phyloP scores from a whole-genome alignment of 2,329 filamentous ascomycete genomes.

The Alternaria gaisen region DNA sequence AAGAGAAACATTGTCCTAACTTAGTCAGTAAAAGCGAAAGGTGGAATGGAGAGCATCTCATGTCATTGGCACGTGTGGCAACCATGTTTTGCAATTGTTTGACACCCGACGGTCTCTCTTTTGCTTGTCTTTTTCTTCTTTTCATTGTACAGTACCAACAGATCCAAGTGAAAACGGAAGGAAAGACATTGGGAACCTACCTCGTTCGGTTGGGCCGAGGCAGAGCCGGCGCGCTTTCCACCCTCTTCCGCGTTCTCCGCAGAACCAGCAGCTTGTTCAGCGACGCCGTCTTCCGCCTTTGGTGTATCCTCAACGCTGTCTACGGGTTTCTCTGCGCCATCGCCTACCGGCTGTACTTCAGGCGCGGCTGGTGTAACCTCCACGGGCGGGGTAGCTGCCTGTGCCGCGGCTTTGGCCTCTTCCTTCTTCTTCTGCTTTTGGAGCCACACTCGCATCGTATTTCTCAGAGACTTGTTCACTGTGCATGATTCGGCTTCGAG shows the following conservation, averaged over 20 bases:
- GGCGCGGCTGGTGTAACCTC: conserved; percentile 30
- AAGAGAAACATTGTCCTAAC: conserved; percentile 26
- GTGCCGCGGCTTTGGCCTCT: conserved; percentile 44
- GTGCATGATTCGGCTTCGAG: conserved; percentile 87
- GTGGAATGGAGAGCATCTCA: conserved; percentile 16
- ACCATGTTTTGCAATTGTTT: conserved; percentile 30
- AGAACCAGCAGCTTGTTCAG: conserved; percentile 19
- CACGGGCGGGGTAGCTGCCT: conserved; percentile 38
- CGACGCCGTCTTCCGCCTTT: conserved; percentile 20
- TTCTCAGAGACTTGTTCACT: conserved; percentile 88
- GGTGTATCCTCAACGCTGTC: conserved; percentile 41
- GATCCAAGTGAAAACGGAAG: conserved; percentile 1
- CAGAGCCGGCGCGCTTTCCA: conserved; percentile 28
- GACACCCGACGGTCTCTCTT: conserved; percentile 12
- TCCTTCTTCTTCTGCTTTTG: conserved; percentile 81
- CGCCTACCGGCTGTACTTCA: conserved; percentile 31
- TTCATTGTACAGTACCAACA: conserved; percentile 15
- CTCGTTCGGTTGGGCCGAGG: conserved; percentile 31
- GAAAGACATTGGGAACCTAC: conserved; percentile 31
- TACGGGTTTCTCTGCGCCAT: conserved; percentile 37
- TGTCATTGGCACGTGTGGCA: conserved; percentile 34
- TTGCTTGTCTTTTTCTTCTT: conserved; percentile 7
- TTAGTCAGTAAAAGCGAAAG: conserved; percentile 25
- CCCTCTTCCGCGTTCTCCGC: conserved; percentile 22
- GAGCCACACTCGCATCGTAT: conserved; percentile 89